Base-by-base conservation (phyloP, 768 basidiomycete genomes). In the Nidularia pulvinata region DNA sequence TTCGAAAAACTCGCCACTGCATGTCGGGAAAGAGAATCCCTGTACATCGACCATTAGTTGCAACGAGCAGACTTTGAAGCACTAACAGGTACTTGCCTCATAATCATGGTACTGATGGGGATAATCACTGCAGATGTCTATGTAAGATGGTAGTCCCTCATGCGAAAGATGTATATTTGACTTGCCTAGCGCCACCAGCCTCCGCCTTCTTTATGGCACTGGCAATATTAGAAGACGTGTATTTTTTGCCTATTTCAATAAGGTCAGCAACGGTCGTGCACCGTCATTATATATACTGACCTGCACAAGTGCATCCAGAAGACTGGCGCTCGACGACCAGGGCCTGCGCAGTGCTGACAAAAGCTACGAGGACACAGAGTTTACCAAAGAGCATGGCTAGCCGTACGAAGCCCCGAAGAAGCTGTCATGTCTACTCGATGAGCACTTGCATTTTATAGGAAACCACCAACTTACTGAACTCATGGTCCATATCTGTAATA, bases 31-130 rank as follows among this genome's bases (percentile, higher is more conserved):
- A 42, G 44, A 16, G 52, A 66, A 69, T 5, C 61, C 62, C 65
- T 67, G 39, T 42, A 14, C n/a, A 32, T 1, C 37, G 33, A 13
- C 37, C 14, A 33, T 10, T 14, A n/a, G 7, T n/a, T 52, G 5
- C 25, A 22, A 30, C 33, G 19, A n/a, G n/a, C n/a, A n/a, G n/a
- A n/a, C n/a, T n/a, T n/a, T n/a, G n/a, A n/a, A n/a, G n/a, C n/a
- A n/a, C n/a, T n/a, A 22, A 36, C 13, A 13, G 5, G n/a, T 7
- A 48, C 44, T 43, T 54, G 64, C 65, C 60, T 69, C 68, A 39
- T 52, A 64, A 47, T 69, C 55, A 32, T 62, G 51, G 46, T 67
- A 65, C 39, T 57, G 48, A 37, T 67, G 67, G 7, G 63, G 66
- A 52, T 67, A 69, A 14, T 55, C 59, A 35, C 66, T 67, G 19